Conservation (phyloP, 768 basidiomycete genomes). For the Tylopilus vinaceipallidus region DNA sequence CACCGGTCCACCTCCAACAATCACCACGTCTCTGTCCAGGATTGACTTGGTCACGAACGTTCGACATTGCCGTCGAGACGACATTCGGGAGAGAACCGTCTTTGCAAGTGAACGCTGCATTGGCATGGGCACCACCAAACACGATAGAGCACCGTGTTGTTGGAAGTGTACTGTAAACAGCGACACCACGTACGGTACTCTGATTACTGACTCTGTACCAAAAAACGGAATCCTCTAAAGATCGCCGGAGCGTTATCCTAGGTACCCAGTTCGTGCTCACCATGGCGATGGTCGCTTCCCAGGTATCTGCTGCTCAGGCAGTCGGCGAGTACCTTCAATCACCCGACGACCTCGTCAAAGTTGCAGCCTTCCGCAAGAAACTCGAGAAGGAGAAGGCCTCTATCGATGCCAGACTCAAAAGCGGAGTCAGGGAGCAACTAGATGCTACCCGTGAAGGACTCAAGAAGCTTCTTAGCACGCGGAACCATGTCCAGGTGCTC, state of each 20-base stretch:
- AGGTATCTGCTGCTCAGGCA: constrained; percentile 78
- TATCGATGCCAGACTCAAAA: constrained; percentile 86
- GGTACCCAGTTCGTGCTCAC: not conserved
- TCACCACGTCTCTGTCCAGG: constrained; percentile 79
- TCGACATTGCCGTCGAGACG: constrained; percentile 11
- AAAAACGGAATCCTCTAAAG: too few species aligned
- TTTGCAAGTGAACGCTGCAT: constrained; percentile 7
- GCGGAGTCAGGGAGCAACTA: constrained; percentile 90
- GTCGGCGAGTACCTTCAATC: constrained; percentile 90
- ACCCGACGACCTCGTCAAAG: constrained; percentile 89
- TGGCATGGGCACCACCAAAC: too few species aligned
- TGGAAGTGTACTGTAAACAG: too few species aligned
- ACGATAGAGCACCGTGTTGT: too few species aligned
- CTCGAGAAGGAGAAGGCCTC: constrained; percentile 96
- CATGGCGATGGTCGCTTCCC: constrained; percentile 45
- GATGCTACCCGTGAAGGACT: constrained; percentile 88
- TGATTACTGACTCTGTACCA: too few species aligned
- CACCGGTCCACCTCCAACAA: constrained; percentile 92
- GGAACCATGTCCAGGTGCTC: constrained; percentile 73
- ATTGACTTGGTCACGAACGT: constrained; percentile 19
- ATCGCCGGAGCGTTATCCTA: too few species aligned
- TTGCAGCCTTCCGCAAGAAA: constrained; percentile 87
- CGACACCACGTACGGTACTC: too few species aligned
- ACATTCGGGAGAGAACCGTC: not conserved
- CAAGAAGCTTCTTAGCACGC: constrained; percentile 73